These are phyloP conservation scores for Komagataea norvegica DNA, from an alignment of 1,139 yeast genomes.

Conservation along the genomic window DNA sequence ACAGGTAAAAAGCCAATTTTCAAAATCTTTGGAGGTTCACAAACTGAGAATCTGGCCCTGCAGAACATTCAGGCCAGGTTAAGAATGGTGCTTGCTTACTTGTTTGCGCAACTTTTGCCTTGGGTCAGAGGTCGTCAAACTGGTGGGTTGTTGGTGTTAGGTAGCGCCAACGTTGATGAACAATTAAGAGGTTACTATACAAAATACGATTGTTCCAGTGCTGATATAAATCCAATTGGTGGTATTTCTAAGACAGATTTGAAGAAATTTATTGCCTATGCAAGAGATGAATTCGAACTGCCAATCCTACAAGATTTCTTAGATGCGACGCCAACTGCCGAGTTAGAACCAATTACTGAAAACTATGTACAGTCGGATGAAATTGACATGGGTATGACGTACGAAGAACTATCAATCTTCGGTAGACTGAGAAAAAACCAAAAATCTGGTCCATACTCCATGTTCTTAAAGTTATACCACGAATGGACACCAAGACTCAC, in stretches of 20 bases:
- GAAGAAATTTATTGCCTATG: conserved; percentile 79
- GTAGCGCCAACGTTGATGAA: conserved; percentile 98
- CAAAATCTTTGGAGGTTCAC: conserved; percentile 90
- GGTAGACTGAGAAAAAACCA: conserved; percentile 91
- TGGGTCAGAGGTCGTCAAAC: conserved; percentile 75
- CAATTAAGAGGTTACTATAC: conserved; percentile 93
- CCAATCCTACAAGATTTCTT: conserved; percentile 77
- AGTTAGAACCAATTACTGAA: conserved; percentile 90
- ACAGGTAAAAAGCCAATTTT: conserved; percentile 87
- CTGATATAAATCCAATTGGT: conserved; percentile 96
- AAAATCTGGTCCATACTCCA: conserved; percentile 93
- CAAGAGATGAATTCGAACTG: conserved; percentile 59
- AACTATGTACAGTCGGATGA: conserved; percentile 94
- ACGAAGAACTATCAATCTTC: conserved; percentile 85
- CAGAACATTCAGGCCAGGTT: conserved; percentile 95
- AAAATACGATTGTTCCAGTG: conserved; percentile 94
- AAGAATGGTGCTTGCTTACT: conserved; percentile 88
- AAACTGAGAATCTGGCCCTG: conserved; percentile 84
- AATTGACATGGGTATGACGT: conserved; percentile 96
- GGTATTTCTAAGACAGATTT: conserved; percentile 93
- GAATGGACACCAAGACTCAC: conserved; percentile 85
- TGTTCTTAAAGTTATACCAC: conserved; percentile 85
- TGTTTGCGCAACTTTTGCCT: conserved; percentile 91
- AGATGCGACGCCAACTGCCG: conserved; percentile 95
- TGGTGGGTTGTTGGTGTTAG: conserved; percentile 79